These are phyloP conservation scores for Pleurotus ostreatus DNA, from an alignment of 768 basidiomycete genomes.

Conservation along the genomic window DNA sequence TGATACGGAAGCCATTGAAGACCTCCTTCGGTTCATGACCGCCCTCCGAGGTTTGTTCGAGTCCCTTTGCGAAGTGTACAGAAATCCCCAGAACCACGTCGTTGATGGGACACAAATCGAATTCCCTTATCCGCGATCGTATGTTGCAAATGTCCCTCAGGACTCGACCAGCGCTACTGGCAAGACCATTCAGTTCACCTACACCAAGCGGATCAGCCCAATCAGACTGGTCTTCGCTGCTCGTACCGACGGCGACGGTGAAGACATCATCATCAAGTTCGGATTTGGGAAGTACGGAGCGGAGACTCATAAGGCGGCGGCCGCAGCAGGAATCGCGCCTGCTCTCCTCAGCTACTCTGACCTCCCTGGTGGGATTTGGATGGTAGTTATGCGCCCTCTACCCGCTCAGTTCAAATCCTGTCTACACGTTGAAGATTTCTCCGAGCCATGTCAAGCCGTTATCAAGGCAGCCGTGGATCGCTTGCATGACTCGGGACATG, in stretches of 20 bases:
- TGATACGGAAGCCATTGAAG: neutral
- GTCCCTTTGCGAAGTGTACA: neutral
- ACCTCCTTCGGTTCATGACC: neutral
- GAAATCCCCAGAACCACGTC: neutral
- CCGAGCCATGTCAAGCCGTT: neutral
- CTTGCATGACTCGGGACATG: neutral
- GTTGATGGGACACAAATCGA: neutral
- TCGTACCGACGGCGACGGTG: neutral
- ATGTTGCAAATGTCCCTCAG: neutral
- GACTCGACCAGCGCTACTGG: neutral
- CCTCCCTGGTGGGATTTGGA: conserved; percentile 1
- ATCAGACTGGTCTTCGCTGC: neutral
- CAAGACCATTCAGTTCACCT: neutral
- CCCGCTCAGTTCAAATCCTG: neutral
- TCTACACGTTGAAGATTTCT: neutral
- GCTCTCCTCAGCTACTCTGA: neutral
- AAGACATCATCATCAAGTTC: neutral
- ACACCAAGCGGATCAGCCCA: neutral
- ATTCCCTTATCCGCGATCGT: neutral
- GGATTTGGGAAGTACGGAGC: neutral
- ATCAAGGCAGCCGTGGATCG: neutral
- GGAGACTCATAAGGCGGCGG: neutral
- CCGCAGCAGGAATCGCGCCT: neutral
- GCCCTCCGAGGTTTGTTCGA: neutral
- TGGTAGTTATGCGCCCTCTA: conserved; percentile 3